Conservation (phyloP, 164 flowering plant genomes). For the Kingdonia uniflora region DNA sequence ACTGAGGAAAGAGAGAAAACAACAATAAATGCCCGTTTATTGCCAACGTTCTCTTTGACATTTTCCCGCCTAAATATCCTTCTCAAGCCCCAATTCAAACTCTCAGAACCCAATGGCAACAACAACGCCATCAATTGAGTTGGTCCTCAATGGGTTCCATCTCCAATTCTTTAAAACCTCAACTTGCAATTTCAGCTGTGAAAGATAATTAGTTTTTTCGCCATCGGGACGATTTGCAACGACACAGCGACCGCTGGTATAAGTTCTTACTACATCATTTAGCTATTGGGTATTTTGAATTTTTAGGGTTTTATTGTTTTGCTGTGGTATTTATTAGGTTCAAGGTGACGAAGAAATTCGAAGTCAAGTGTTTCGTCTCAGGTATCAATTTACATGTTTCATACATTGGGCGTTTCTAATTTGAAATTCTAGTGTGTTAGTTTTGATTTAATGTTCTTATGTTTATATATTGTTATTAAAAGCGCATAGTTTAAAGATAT, state of each 20-base stretch:
- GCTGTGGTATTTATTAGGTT: slow-evolving; percentile 38
- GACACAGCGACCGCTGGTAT: slow-evolving; percentile 94
- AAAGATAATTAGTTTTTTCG: slow-evolving; percentile 55
- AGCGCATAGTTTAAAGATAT: too few relatives aligned
- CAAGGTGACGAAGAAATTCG: slow-evolving; percentile 74
- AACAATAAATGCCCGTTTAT: slow-evolving; percentile 19
- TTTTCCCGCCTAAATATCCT: slow-evolving; percentile 33
- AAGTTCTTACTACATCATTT: slow-evolving; percentile 10
- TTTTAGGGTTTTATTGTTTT: too few relatives aligned
- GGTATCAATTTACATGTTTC: too few relatives aligned
- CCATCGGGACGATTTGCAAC: slow-evolving; percentile 93
- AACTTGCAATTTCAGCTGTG: neutral
- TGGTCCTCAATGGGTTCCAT: neutral
- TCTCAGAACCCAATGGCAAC: slow-evolving; percentile 3
- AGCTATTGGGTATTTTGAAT: too few relatives aligned
- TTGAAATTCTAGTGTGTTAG: too few relatives aligned
- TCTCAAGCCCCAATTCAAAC: slow-evolving; percentile 19
- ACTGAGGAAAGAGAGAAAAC: too few relatives aligned
- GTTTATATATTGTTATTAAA: too few relatives aligned
- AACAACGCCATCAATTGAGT: slow-evolving; percentile 3
- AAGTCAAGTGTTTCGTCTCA: slow-evolving; percentile 89
- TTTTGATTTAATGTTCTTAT: too few relatives aligned
- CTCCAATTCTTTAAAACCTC: slow-evolving; percentile 5
- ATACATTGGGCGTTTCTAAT: too few relatives aligned
- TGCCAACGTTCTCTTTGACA: slow-evolving; percentile 10